Evolutionary conservation across 352 stramenopile genomes (phyloP).

Genomic region (Phytophthora pluvialis): DNA sequence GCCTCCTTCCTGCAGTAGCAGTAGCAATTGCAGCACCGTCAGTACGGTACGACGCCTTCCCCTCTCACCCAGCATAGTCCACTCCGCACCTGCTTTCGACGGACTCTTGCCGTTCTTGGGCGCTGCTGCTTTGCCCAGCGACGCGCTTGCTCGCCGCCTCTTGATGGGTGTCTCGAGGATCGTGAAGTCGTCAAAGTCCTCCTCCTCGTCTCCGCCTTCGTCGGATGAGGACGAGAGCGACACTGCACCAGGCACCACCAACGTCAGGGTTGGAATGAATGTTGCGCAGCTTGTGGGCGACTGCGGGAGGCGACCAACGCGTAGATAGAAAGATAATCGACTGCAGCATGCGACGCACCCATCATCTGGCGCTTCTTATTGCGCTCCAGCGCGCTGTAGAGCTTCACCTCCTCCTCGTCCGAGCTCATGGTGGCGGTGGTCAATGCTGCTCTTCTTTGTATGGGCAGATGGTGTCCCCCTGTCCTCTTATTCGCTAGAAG

Average conservation of each 20-base stretch:
- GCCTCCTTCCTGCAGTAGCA: conserved; percentile 14
- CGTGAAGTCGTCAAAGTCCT: conserved; percentile 27
- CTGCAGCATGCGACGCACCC: conserved; percentile 38
- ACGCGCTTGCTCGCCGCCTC: conserved; percentile 19
- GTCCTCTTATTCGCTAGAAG: conserved; percentile 21
- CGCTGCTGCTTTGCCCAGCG: conserved; percentile 11
- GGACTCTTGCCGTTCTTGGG: conserved; percentile 24
- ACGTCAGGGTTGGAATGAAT: background rate
- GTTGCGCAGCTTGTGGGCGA: background rate
- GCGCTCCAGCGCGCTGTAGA: conserved; percentile 75
- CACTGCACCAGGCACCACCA: conserved; percentile 29
- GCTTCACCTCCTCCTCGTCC: conserved; percentile 66
- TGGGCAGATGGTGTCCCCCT: conserved; percentile 9
- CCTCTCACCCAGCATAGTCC: background rate
- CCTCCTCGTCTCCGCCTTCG: conserved; percentile 32
- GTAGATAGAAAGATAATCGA: background rate
- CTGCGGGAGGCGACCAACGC: background rate
- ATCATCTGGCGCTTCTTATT: conserved; percentile 71
- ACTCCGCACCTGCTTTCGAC: conserved; percentile 22
- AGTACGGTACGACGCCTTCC: background rate
- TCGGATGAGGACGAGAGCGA: conserved; percentile 55
- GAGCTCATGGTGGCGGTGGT: conserved; percentile 37
- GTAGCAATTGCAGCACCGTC: conserved; percentile 1
- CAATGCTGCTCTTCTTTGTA: conserved; percentile 7
- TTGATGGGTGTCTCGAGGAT: conserved; percentile 28